phyloP scores from a whole-genome alignment of 768 basidiomycete species.

The Pholiota molesta region DNA sequence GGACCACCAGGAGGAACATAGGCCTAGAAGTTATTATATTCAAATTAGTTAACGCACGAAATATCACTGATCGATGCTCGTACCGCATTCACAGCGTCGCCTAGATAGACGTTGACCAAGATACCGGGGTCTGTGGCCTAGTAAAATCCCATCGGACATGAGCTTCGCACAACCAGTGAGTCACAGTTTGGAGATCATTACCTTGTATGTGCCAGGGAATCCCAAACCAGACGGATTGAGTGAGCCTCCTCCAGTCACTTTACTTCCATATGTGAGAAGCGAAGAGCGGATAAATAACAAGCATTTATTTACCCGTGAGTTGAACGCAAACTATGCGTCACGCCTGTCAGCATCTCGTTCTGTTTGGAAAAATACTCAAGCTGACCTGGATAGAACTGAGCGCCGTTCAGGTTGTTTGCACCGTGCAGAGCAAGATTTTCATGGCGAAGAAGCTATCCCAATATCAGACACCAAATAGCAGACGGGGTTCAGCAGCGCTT shows the following conservation, averaged over 20 bases:
- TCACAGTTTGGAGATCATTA: constrained; percentile 1
- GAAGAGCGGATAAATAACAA: not conserved
- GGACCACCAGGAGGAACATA: constrained; percentile 37
- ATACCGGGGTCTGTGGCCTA: constrained; percentile 40
- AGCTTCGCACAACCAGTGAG: not conserved
- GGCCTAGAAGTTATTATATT: constrained; percentile 15
- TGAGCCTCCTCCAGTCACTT: constrained; percentile 37
- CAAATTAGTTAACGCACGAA: not conserved
- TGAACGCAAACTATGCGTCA: constrained; percentile 35
- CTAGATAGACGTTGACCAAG: constrained; percentile 37
- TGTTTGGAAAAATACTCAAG: not conserved
- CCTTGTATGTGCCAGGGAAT: constrained; percentile 41
- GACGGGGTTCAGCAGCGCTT: constrained; percentile 10
- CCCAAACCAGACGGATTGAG: constrained; percentile 38
- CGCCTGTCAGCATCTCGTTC: not conserved
- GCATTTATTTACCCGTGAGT: constrained; percentile 27
- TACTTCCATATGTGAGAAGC: not conserved
- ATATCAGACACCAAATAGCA: not conserved
- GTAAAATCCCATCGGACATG: not conserved
- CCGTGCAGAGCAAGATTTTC: constrained; percentile 43
- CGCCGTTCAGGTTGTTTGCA: constrained; percentile 33
- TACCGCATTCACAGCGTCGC: constrained; percentile 38
- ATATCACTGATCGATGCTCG: not conserved
- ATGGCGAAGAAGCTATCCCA: constrained; percentile 36
- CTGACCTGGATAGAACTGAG: constrained; percentile 39